Conservation (phyloP, 1,284 basidiomycete genomes). For the Boletus semigastroideus region DNA sequence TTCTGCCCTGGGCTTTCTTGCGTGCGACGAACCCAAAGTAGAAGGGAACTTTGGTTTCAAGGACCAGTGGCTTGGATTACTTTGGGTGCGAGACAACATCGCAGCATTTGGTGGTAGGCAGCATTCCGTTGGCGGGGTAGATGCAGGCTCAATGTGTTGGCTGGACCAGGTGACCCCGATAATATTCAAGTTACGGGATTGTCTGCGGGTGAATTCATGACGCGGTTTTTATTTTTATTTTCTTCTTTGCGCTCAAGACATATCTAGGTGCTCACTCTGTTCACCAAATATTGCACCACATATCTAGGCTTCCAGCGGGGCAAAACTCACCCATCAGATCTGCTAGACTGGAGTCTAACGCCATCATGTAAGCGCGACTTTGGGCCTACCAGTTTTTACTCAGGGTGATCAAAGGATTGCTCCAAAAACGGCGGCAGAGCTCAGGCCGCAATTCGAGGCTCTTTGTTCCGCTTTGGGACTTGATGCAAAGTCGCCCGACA, state of each 20-base stretch:
- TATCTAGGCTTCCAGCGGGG: conserved; percentile 57
- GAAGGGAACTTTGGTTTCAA: conserved; percentile 78
- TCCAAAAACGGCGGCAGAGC: conserved; percentile 57
- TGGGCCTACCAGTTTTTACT: background rate
- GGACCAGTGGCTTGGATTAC: conserved; percentile 44
- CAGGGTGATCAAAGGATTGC: background rate
- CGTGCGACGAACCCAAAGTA: conserved; percentile 54
- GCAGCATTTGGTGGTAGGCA: conserved; percentile 32
- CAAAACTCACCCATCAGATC: conserved; percentile 62
- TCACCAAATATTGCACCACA: conserved; percentile 71
- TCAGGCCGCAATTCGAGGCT: conserved; percentile 61
- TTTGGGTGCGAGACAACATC: conserved; percentile 27
- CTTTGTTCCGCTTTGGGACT: conserved; percentile 55
- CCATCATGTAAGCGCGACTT: conserved; percentile 52
- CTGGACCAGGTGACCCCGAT: conserved; percentile 41
- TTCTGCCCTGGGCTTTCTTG: conserved; percentile 72
- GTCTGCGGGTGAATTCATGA: conserved; percentile 53
- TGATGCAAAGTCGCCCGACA: conserved; percentile 48
- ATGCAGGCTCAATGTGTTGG: conserved; percentile 26
- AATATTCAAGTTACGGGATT: conserved; percentile 64
- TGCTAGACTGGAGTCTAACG: conserved; percentile 69
- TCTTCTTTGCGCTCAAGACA: background rate
- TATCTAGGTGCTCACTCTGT: conserved; percentile 65
- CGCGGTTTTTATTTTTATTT: too few relatives aligned
- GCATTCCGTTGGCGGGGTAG: conserved; percentile 53